These are phyloP conservation scores for Zygosaccharomyces sapae DNA, from an alignment of 1,139 yeast genomes.

Conservation along the genomic window DNA sequence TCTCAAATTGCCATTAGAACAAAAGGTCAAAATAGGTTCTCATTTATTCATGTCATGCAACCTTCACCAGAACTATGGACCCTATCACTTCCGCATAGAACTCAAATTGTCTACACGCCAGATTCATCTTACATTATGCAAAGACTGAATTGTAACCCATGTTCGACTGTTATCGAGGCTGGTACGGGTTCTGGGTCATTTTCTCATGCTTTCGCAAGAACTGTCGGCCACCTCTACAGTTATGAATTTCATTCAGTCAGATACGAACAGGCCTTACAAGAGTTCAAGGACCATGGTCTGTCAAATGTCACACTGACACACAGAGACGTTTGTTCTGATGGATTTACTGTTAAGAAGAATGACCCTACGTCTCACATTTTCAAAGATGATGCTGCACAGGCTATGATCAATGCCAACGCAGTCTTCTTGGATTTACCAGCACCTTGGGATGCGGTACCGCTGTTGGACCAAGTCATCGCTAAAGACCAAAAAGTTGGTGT, in stretches of 20 bases:
- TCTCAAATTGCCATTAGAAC: slow-evolving; percentile 72
- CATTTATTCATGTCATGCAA: slow-evolving; percentile 80
- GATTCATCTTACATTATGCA: slow-evolving; percentile 90
- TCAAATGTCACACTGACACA: slow-evolving; percentile 63
- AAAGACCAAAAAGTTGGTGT: slow-evolving; percentile 53
- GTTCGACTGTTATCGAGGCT: slow-evolving; percentile 84
- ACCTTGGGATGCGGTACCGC: slow-evolving; percentile 94
- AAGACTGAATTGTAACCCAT: slow-evolving; percentile 67
- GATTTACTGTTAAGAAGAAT: slow-evolving; percentile 54
- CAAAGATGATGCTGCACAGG: slow-evolving; percentile 26
- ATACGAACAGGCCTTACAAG: slow-evolving; percentile 69
- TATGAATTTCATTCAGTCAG: slow-evolving; percentile 91
- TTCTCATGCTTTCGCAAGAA: slow-evolving; percentile 87
- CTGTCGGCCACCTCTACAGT: slow-evolving; percentile 74
- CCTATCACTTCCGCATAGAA: slow-evolving; percentile 87
- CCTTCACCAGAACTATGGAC: slow-evolving; percentile 98
- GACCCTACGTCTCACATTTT: slow-evolving; percentile 36
- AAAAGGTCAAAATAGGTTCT: slow-evolving; percentile 53
- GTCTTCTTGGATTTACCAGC: slow-evolving; percentile 91
- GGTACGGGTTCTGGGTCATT: slow-evolving; percentile 98
- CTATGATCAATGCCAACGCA: slow-evolving; percentile 53
- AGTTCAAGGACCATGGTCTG: slow-evolving; percentile 70
- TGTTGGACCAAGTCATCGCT: slow-evolving; percentile 59
- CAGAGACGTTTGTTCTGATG: slow-evolving; percentile 87
- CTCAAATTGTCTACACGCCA: slow-evolving; percentile 95